A percentile compares a stretch with the other conserved stretches of the same genome.
Evolutionary conservation across 495 filamentous ascomycete species (phyloP).

Genomic region (Schizothecium vesticola): DNA sequence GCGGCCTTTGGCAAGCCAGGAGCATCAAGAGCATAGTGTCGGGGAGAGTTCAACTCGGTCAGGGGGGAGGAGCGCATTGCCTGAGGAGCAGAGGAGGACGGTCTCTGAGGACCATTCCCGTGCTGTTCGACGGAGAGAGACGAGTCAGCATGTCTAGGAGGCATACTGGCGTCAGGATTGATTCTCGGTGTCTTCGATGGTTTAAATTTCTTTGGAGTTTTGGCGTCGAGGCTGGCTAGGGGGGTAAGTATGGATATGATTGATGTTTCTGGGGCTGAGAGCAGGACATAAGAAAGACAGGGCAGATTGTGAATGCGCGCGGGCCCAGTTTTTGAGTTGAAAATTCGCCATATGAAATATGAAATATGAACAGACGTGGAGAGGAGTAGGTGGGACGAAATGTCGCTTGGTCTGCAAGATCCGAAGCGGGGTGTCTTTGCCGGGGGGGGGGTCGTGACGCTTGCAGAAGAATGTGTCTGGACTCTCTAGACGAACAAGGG

Average conservation of each 20-base stretch:
- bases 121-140: constrained; percentile 9
- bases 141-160: constrained; percentile 15
- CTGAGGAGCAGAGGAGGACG: background rate
- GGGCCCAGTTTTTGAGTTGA: background rate
- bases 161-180: constrained; percentile 8
- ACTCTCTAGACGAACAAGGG: background rate
- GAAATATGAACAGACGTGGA: too few species aligned
- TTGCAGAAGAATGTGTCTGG: too few species aligned
- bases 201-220: background rate
- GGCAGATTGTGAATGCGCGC: background rate
- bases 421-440: background rate
- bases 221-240: background rate
- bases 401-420: background rate
- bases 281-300: background rate
- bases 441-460: background rate
- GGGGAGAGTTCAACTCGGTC: background rate
- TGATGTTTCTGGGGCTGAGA: background rate
- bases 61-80: background rate
- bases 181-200: background rate
- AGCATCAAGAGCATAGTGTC: background rate
- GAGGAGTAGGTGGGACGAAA: too few species aligned
- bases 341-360: background rate
- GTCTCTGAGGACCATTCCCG: constrained; percentile 2
- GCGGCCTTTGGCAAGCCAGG: background rate
- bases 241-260: background rate